Evolutionary conservation across 2,329 filamentous ascomycete species (phyloP), one percentile per base, ranked within the genome.

Genomic region (Harringtonia lauricola): DNA sequence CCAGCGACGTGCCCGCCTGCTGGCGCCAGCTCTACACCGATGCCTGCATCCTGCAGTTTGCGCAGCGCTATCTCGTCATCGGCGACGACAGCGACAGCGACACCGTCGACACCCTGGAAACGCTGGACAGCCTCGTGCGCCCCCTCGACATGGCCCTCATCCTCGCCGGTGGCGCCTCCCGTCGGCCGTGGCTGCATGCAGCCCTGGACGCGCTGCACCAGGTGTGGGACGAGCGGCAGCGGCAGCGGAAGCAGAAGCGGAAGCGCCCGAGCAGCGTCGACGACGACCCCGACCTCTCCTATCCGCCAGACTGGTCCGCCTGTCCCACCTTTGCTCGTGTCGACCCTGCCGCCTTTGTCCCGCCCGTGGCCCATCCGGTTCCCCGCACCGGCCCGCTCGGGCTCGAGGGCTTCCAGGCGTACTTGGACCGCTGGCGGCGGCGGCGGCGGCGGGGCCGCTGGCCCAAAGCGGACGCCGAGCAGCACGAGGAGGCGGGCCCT

Each of bases 71-170:
- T 45, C 28, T 28, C 28, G 15, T 3, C 42, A 49, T 13, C 29
- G 33, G 29, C 33, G 37, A 28, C 8, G 36, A n/a, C 34, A 15
- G 14, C 22, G 15, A 19, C 12, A 24, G 26, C 12, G 12, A 15
- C 7, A 4, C 40, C 6, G 9, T 9, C 24, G 19, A 31, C 13
- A n/a, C n/a, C n/a, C n/a, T n/a, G n/a, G n/a, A n/a, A n/a, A n/a
- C n/a, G n/a, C 33, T 88, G 4, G 68, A 75, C 29, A 59, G 68
- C 2, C 66, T 83, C 2, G 73, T 94, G 29, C 70, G 71, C 42
- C 63, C 71, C 1, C 69, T 96, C 2, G 89, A 95, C 54, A 78
- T 80, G 59, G 81, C 83, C 0, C 62, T 94, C 36, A 86, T 94
- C 37, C 73, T 88, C 43, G 76, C 85, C 0, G 85, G 83, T 1